Percentiles rank a stretch among this genome's conserved stretches.
Evolutionary conservation across 306 rosid species (phyloP).

Genomic region (Myrica gale): DNA sequence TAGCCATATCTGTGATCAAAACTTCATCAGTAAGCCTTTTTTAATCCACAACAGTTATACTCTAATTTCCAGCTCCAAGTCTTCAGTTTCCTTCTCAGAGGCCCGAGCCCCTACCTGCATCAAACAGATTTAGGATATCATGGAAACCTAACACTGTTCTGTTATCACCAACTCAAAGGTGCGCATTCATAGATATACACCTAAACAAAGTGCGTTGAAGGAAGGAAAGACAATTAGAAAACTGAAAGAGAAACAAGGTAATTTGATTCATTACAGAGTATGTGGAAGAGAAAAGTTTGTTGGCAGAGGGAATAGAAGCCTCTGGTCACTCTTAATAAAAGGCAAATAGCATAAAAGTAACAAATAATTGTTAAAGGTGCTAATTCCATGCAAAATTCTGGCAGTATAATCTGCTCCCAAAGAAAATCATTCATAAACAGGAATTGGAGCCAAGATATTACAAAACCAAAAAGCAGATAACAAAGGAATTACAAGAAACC

Average conservation of each 20-base stretch:
- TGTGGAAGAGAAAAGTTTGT: not conserved
- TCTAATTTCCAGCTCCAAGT: not conserved
- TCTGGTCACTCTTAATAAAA: not conserved
- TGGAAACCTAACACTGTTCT: not conserved
- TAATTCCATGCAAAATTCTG: slow-evolving; percentile 10
- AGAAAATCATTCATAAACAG: slow-evolving; percentile 19
- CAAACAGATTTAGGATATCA: slow-evolving; percentile 1
- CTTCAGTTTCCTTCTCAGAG: slow-evolving; percentile 8
- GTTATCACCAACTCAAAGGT: not conserved
- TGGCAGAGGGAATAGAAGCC: not conserved
- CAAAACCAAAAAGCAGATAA: not conserved
- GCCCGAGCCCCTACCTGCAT: slow-evolving; percentile 4
- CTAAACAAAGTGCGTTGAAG: not conserved
- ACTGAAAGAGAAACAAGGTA: not conserved
- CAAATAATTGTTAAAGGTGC: slow-evolving; percentile 7
- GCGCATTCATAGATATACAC: not conserved
- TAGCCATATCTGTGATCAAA: not conserved
- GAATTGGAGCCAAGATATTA: slow-evolving; percentile 10
- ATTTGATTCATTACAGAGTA: not conserved
- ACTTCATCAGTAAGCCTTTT: not conserved
- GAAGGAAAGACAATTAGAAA: not conserved
- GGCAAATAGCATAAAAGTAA: not conserved
- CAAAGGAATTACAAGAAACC: slow-evolving; percentile 7
- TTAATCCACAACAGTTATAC: not conserved
- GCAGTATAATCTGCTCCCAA: slow-evolving; percentile 2